These are phyloP conservation scores for Starmera amethionina DNA, from an alignment of 805 yeast species.

Conservation along the genomic window DNA sequence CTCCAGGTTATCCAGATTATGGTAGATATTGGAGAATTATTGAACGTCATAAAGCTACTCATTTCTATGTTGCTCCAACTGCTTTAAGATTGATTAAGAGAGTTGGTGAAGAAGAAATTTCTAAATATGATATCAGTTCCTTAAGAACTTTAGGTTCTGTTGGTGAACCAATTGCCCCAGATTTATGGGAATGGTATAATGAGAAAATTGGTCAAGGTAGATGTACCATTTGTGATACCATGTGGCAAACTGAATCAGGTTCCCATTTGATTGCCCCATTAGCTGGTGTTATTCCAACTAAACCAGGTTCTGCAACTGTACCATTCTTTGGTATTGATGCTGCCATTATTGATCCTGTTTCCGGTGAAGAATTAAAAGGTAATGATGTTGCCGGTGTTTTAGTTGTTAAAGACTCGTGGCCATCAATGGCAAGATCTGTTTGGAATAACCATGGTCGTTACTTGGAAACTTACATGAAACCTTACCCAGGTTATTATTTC, in stretches of 20 bases:
- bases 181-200: conserved; percentile 82
- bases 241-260: conserved; percentile 88
- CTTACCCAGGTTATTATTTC: conserved; percentile 75
- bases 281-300: conserved; percentile 70
- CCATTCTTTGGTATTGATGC: conserved; percentile 80
- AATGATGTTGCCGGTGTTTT: conserved; percentile 75
- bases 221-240: conserved; percentile 71
- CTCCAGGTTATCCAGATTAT: conserved; percentile 77
- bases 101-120: conserved; percentile 58
- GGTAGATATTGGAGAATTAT: conserved; percentile 77
- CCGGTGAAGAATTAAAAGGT: conserved; percentile 60
- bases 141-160: conserved; percentile 71
- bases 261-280: conserved; percentile 71
- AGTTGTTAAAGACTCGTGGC: conserved; percentile 69
- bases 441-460: conserved; percentile 69
- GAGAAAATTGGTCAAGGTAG: conserved; percentile 60
- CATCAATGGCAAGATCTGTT: conserved; percentile 76
- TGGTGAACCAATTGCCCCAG: conserved; percentile 82
- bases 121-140: conserved; percentile 50
- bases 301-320: conserved; percentile 79
- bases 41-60: conserved; percentile 61
- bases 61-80: conserved; percentile 80
- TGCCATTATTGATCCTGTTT: conserved; percentile 61
- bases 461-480: conserved; percentile 73
- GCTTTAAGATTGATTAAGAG: conserved; percentile 69